Evolutionary conservation across 352 stramenopile genomes (phyloP).

Genomic region (Pythium aphanidermatum): DNA sequence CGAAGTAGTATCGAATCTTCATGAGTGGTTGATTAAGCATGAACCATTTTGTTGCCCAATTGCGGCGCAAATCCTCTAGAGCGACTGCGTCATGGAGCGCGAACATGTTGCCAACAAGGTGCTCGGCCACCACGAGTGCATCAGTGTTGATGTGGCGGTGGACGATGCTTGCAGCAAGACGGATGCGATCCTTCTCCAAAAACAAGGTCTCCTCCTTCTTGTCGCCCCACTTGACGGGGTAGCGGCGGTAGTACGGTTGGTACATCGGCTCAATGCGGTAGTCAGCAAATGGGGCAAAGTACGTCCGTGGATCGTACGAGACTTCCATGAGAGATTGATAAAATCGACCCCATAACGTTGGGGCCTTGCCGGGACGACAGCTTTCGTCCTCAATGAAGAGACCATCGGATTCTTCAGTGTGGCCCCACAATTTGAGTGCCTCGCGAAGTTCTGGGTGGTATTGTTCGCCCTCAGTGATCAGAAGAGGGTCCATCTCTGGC

Average conservation of each 20-base stretch:
- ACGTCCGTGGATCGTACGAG: slow-evolving; percentile 69
- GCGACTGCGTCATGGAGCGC: slow-evolving; percentile 76
- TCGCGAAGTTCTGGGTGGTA: slow-evolving; percentile 54
- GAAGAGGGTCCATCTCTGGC: slow-evolving; percentile 70
- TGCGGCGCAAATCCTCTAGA: slow-evolving; percentile 59
- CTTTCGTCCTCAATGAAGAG: slow-evolving; percentile 45
- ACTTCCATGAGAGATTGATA: slow-evolving; percentile 55
- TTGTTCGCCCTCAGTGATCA: slow-evolving; percentile 51
- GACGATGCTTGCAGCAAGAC: slow-evolving; percentile 61
- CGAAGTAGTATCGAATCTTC: slow-evolving; percentile 89
- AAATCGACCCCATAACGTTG: slow-evolving; percentile 28
- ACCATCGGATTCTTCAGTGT: slow-evolving; percentile 72
- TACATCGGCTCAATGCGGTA: slow-evolving; percentile 67
- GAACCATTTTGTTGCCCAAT: slow-evolving; percentile 71
- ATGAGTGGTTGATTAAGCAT: slow-evolving; percentile 81
- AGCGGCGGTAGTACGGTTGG: slow-evolving; percentile 77
- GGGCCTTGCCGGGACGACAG: slow-evolving; percentile 21
- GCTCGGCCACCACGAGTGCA: slow-evolving; percentile 44
- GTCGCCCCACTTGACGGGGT: slow-evolving; percentile 62
- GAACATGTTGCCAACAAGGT: slow-evolving; percentile 71
- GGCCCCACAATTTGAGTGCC: slow-evolving; percentile 53
- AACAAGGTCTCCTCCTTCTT: slow-evolving; percentile 77
- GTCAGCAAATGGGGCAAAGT: slow-evolving; percentile 73
- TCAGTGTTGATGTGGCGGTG: slow-evolving; percentile 73
- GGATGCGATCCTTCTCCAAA: slow-evolving; percentile 75